These are phyloP conservation scores for Physcomitrium patens DNA, from an alignment of 225 moss, liverwort and hornwort genomes.

Conservation along the genomic window DNA sequence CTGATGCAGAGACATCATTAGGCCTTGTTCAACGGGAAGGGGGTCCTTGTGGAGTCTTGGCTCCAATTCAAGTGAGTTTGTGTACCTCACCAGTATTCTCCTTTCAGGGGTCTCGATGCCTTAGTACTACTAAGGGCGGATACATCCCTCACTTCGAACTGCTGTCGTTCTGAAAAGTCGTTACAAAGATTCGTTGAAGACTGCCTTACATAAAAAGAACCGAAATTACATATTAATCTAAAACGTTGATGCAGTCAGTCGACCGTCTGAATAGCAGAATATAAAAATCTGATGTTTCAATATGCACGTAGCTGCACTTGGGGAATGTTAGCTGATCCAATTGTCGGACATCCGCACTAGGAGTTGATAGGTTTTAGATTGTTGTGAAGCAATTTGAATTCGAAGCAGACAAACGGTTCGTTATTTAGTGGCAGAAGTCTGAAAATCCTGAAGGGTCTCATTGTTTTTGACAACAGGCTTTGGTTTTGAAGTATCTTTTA, in stretches of 20 bases:
- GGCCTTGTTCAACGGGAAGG: slow-evolving; percentile 98
- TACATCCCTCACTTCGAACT: not conserved
- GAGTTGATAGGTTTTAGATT: slow-evolving; percentile 2
- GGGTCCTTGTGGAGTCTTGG: slow-evolving; percentile 97
- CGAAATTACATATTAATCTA: too few species aligned
- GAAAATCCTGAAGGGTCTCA: slow-evolving; percentile 1
- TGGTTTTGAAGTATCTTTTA: slow-evolving; percentile 95
- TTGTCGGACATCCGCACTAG: not conserved
- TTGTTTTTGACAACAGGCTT: slow-evolving; percentile 66
- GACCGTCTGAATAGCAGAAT: not conserved
- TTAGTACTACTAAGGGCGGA: too few species aligned
- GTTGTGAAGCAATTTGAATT: slow-evolving; percentile 1
- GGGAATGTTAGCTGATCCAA: not conserved
- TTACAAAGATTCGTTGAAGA: too few species aligned
- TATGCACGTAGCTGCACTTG: slow-evolving; percentile 11
- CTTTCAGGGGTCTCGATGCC: not conserved
- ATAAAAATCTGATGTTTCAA: not conserved
- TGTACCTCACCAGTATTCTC: not conserved
- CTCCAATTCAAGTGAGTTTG: slow-evolving; percentile 91
- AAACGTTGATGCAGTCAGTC: not conserved
- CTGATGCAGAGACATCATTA: slow-evolving; percentile 88
- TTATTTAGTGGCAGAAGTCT: slow-evolving; percentile 11
- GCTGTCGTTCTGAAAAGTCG: not conserved
- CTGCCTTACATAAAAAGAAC: too few species aligned
- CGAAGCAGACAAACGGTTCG: not conserved